Evolutionary conservation across 768 basidiomycete genomes (phyloP).

Genomic region (Cubamyces sp.): DNA sequence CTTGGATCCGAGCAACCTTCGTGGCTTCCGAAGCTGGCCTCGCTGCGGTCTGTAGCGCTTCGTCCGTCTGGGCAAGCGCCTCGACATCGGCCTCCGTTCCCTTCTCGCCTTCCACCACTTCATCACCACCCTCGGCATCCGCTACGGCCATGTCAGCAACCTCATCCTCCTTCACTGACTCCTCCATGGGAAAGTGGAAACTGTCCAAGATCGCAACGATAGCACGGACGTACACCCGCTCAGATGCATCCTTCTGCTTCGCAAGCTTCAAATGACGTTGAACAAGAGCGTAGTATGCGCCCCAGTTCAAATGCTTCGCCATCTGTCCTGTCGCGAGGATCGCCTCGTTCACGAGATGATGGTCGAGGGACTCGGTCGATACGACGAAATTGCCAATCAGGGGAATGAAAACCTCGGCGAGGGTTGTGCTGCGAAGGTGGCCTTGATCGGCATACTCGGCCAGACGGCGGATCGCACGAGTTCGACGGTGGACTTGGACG

Average conservation of each 20-base stretch:
- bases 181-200: slow-evolving; percentile 90
- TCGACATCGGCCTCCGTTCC: slow-evolving; percentile 24
- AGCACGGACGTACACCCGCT: slow-evolving; percentile 83
- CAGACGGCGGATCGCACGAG: slow-evolving; percentile 83
- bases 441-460: slow-evolving; percentile 74
- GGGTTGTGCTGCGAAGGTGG: slow-evolving; percentile 64
- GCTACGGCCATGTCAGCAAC: slow-evolving; percentile 35
- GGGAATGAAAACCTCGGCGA: slow-evolving; percentile 86
- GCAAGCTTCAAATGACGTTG: slow-evolving; percentile 79
- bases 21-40: slow-evolving; percentile 23
- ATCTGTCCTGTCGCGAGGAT: slow-evolving; percentile 79
- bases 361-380: slow-evolving; percentile 65
- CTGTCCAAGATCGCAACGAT: slow-evolving; percentile 85
- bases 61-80: slow-evolving; percentile 11
- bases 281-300: slow-evolving; percentile 77
- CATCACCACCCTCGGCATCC: slow-evolving; percentile 28
- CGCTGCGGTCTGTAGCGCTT: slow-evolving; percentile 4
- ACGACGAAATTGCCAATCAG: slow-evolving; percentile 81
- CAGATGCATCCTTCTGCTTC: slow-evolving; percentile 66
- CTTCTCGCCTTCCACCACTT: slow-evolving; percentile 25
- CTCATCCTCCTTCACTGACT: slow-evolving; percentile 43
- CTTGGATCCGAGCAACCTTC: slow-evolving; percentile 52
- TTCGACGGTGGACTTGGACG: slow-evolving; percentile 88
- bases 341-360: slow-evolving; percentile 90
- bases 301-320: slow-evolving; percentile 79